Base-by-base conservation (phyloP, 2,329 filamentous ascomycete species). In the Penicillium verrucosum region DNA sequence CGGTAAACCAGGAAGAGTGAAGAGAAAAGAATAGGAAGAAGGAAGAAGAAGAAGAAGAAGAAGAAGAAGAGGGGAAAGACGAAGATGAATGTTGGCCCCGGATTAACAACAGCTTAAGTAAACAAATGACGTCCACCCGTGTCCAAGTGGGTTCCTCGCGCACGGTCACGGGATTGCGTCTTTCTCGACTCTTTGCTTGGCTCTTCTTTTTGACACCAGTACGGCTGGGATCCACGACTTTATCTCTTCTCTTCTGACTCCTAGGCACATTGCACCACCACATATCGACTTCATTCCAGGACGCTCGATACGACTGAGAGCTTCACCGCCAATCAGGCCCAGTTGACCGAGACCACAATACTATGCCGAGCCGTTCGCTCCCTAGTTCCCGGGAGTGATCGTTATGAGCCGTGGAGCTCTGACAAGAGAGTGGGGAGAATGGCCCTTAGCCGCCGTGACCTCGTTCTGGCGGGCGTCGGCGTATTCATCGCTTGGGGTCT, bases 401-500 rank as follows among this genome's bases (percentile, higher is more conserved):
- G 67, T 64, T 69, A 74, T 74, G 72, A 68, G 65, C 65, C 63
- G 60, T 60, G 60, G 57, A 64, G 69, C 63, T 61, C 61, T 72
- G 59, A 67, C 86, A 89, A 60, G 46, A 60, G 59, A 56, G 53
- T 59, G 69, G 67, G 72, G 73, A 78, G 69, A 75, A 80, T 81
- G 78, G 73, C 71, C 71, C 70, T 78, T 66, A 73, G 71, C 64
- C 73, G 67, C 67, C 76, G 74, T 63, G 72, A 80, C 66, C 62
- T 79, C 51, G 60, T 75, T 53, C 60, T 79, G 57, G 74, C 77
- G 52, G 70, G 73, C 59, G 64, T 74, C 54, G 71, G 67, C 58
- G 73, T 68, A 30, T 78, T 96, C 75, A 80, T 97, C 73, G 88
- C 90, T 72, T 97, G 93, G 93, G 89, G 90, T 60, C 88, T 92